These are phyloP conservation scores for Ajuga reptans DNA, from an alignment of 305 asterid species.

Conservation along the genomic window DNA sequence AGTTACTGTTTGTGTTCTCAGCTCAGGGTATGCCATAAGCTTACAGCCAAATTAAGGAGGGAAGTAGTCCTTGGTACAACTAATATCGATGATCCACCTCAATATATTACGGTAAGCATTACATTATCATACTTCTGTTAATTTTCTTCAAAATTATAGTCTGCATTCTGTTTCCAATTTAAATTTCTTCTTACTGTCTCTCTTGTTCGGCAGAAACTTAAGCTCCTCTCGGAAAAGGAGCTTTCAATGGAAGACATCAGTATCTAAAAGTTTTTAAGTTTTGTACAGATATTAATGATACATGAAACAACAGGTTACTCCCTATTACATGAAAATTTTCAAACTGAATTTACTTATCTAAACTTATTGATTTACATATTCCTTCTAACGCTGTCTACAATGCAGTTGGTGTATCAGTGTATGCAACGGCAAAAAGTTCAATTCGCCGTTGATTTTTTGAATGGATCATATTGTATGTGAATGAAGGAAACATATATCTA, in stretches of 20 bases:
- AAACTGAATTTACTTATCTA: neutral
- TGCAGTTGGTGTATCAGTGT: slow-evolving; percentile 10
- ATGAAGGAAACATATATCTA: slow-evolving; percentile 5
- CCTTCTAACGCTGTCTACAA: neutral
- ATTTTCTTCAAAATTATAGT: neutral
- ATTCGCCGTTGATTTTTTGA: neutral
- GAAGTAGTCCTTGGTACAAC: slow-evolving; percentile 95
- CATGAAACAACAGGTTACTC: slow-evolving; percentile 20
- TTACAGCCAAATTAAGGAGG: slow-evolving; percentile 73
- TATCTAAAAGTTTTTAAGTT: slow-evolving; percentile 24
- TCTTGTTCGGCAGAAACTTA: slow-evolving; percentile 60
- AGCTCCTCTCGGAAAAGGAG: slow-evolving; percentile 61
- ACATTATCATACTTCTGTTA: neutral
- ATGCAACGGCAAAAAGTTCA: neutral
- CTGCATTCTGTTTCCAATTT: neutral
- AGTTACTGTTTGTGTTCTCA: slow-evolving; percentile 28
- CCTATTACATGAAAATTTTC: neutral
- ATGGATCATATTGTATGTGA: neutral
- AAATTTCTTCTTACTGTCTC: neutral
- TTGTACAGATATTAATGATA: neutral
- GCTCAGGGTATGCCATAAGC: slow-evolving; percentile 96
- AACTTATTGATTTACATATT: neutral
- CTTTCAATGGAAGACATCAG: slow-evolving; percentile 34
- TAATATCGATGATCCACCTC: slow-evolving; percentile 84
- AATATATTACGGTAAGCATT: slow-evolving; percentile 59